Evolutionary conservation across 148 eudicot genomes (phyloP).

Genomic region (Cornus suecica): DNA sequence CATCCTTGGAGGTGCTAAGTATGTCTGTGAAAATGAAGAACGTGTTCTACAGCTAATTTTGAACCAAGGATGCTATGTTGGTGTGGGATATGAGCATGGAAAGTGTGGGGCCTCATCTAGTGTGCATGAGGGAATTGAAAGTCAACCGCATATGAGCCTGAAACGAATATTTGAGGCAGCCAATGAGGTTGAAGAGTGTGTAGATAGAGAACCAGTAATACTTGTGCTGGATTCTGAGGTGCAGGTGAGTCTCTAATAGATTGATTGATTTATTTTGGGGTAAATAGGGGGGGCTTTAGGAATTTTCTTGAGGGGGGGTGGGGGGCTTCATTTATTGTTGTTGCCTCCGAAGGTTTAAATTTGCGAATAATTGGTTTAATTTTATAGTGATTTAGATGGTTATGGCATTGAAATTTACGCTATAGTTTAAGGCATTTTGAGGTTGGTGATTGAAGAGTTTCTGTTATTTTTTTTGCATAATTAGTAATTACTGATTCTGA

Average conservation of each 20-base stretch:
- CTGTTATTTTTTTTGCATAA: neutral
- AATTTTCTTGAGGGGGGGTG: no score
- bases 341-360: no score
- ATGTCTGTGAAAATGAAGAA: conserved; percentile 32
- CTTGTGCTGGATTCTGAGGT: conserved; percentile 77
- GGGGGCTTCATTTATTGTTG: no score
- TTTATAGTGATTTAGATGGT: neutral
- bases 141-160: conserved; percentile 24
- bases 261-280: neutral
- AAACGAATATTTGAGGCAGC: conserved; percentile 39
- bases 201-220: conserved; percentile 59
- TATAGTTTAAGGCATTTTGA: neutral
- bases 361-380: neutral
- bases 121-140: conserved; percentile 26
- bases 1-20: conserved; percentile 45
- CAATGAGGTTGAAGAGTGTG: conserved; percentile 39
- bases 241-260: conserved; percentile 58
- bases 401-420: neutral
- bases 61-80: conserved; percentile 64
- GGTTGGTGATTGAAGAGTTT: neutral
- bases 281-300: no score
- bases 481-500: neutral
- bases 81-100: conserved; percentile 22
- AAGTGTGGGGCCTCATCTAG: conserved; percentile 13
- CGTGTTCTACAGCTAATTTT: conserved; percentile 42